A percentile compares a stretch with the other conserved stretches of the same genome.
These are phyloP conservation scores for Solanum chiquidenum DNA, from an alignment of 257 asterid genomes.

Conservation along the genomic window DNA sequence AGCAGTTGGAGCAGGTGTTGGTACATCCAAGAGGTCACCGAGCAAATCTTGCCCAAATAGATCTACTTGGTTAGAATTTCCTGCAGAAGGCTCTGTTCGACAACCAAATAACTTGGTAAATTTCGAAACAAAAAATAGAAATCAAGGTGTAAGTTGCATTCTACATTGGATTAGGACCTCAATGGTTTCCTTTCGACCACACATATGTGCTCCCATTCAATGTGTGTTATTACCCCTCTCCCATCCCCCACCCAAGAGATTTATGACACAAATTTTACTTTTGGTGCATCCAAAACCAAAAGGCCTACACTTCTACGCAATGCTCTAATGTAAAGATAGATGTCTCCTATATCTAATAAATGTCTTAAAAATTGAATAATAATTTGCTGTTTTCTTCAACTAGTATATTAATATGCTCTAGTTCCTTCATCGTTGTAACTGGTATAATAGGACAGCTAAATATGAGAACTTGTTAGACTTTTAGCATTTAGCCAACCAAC, in stretches of 20 bases:
- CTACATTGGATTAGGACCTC: background rate
- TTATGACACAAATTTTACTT: background rate
- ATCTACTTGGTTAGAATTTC: constrained; percentile 59
- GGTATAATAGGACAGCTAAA: background rate
- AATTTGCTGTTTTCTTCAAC: background rate
- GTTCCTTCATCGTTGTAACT: background rate
- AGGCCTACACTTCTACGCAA: background rate
- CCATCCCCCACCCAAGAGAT: background rate
- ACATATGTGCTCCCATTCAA: background rate
- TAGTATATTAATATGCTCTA: background rate
- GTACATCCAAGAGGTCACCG: constrained; percentile 63
- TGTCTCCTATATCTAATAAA: background rate
- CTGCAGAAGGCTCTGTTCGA: constrained; percentile 54
- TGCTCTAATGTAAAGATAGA: background rate
- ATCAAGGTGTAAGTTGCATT: background rate
- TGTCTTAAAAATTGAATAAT: background rate
- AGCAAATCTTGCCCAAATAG: constrained; percentile 64
- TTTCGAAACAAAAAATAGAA: background rate
- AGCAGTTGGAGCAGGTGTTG: constrained; percentile 33
- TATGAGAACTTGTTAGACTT: background rate
- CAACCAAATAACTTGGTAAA: background rate
- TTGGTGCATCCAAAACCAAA: background rate
- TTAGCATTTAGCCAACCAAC: background rate
- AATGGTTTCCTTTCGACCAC: background rate
- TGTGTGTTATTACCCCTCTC: background rate